A percentile compares a stretch with the other conserved stretches of the same genome.
phyloP scores from a whole-genome alignment of 1,139 yeast species.

The Blastobotrys raffinosifermentans region DNA sequence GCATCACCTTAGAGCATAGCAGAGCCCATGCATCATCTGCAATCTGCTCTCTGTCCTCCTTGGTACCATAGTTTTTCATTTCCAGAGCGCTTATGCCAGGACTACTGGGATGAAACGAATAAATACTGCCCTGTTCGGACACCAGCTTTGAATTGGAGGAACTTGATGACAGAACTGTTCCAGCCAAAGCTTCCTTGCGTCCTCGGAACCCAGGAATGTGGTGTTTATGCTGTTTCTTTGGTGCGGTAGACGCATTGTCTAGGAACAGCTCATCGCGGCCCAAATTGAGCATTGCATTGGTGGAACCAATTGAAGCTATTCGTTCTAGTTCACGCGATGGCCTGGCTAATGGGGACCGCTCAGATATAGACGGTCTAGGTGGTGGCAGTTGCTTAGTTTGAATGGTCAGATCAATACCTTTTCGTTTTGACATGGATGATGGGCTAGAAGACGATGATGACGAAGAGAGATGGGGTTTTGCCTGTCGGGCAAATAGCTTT shows the following conservation, averaged over 20 bases:
- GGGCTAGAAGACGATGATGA: slow-evolving; percentile 8
- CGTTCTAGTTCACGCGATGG: slow-evolving; percentile 41
- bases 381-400: slow-evolving; percentile 28
- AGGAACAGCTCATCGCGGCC: slow-evolving; percentile 6
- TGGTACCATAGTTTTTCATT: slow-evolving; percentile 29
- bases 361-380: slow-evolving; percentile 31
- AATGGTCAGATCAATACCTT: slow-evolving; percentile 30
- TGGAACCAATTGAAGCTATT: slow-evolving; percentile 37
- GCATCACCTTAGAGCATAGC: slow-evolving; percentile 39
- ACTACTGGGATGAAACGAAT: slow-evolving; percentile 42
- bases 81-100: slow-evolving; percentile 34
- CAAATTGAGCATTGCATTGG: slow-evolving; percentile 19
- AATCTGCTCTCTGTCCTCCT: slow-evolving; percentile 42
- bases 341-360: slow-evolving; percentile 38
- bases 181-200: slow-evolving; percentile 36
- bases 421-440: slow-evolving; percentile 20
- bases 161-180: slow-evolving; percentile 40
- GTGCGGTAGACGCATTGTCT: slow-evolving; percentile 8
- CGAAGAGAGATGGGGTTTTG: slow-evolving; percentile 25
- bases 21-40: slow-evolving; percentile 47
- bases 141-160: slow-evolving; percentile 44
- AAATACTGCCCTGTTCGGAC: slow-evolving; percentile 40
- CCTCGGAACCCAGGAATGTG: slow-evolving; percentile 35
- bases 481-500: slow-evolving; percentile 34
- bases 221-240: slow-evolving; percentile 33